Percentiles rank a stretch among this genome's conserved stretches.
Evolutionary conservation across 352 stramenopile genomes (phyloP).

Genomic region (Phytophthora sojae): DNA sequence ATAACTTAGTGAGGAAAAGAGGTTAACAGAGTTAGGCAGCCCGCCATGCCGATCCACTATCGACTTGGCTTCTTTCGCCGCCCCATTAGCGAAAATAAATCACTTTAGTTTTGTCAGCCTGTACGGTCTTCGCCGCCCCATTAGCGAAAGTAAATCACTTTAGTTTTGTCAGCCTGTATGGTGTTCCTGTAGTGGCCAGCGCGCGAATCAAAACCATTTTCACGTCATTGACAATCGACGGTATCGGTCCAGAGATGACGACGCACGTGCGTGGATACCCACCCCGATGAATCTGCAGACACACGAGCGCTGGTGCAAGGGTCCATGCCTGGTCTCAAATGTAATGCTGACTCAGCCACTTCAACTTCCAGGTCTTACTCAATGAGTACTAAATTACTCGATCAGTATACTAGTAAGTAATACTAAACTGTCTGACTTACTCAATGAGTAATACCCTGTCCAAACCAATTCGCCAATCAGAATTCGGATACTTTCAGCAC

Average conservation of each 20-base stretch:
- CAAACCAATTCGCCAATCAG: slow-evolving; percentile 13
- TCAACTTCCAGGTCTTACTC: neutral
- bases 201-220: slow-evolving; percentile 1
- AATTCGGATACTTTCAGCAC: slow-evolving; percentile 22
- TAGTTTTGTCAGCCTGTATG: too few species aligned
- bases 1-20: too few species aligned
- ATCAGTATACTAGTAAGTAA: too few species aligned
- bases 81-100: neutral
- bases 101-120: neutral
- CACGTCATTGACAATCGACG: neutral
- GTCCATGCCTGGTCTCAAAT: too few species aligned
- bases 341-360: neutral
- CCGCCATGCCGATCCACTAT: neutral
- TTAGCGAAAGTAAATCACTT: too few species aligned
- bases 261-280: neutral
- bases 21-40: neutral
- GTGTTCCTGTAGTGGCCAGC: neutral
- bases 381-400: too few species aligned
- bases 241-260: neutral
- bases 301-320: neutral
- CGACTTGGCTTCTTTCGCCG: neutral
- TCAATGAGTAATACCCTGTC: neutral
- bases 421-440: too few species aligned
- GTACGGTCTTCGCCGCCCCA: too few species aligned
- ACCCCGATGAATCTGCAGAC: neutral